Evolutionary conservation across 371 early-diverging fungal genomes (phyloP), one percentile per base, ranked within the genome.

Genomic region (Smittium mucronatum): DNA sequence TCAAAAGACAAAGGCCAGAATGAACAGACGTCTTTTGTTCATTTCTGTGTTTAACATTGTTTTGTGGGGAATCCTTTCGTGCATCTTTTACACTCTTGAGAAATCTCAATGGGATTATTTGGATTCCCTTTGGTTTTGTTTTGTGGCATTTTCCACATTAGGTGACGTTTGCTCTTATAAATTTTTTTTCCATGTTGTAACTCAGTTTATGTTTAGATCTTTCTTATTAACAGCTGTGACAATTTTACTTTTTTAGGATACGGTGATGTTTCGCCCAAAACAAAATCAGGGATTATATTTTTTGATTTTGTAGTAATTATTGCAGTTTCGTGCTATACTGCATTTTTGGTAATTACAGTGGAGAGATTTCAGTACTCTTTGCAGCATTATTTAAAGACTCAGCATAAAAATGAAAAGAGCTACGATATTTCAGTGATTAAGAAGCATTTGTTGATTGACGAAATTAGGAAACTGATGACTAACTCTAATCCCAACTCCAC

Each of bases 61-160:
- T 29, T 78, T 78, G 57, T 78, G 78, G 78, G 31, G 36, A 2
- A 35, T 66, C n/a, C 70, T 72, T 26, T 67, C 75, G 0, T 70
- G 36, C 1, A 70, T 78, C 30, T 77, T 79, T 69, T 75, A 72
- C 26, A 74, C 69, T 0, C 69, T 66, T 29, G 79, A 78, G 65
- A 70, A 71, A 17, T 21, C n/a, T 17, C 57, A 67, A 16, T 78
- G 78, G 78, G 34, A 36, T 36, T 78, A 73, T 71, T 75, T 79
- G 71, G 80, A 79, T 34, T 73, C 78, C 2, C 33, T 78, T 69
- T 78, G 71, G 34, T 78, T 79, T 67, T 76, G 80, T 63, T 78
- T 77, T 47, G 78, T 78, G 15, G 77, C 78, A 8, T 78, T 72
- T 35, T 75, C 78, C 25, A 78, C 78, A 36, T 78, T 78, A 21